Base-by-base conservation (phyloP, 306 rosid genomes). In the Vigna reflexopilosa region DNA sequence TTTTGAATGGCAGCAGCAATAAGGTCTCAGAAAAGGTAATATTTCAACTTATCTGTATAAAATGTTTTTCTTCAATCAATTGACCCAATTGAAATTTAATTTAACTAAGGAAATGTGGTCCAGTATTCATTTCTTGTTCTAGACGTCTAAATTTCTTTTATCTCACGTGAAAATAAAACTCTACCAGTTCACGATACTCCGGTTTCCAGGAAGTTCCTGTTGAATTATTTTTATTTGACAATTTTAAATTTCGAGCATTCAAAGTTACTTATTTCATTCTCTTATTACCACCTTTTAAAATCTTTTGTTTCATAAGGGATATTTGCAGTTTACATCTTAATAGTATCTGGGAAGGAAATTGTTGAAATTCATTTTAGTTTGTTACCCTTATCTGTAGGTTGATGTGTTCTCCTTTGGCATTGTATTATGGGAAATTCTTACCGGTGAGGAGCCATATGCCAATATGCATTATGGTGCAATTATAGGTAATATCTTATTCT, bases 401-500 rank as follows among this genome's bases (percentile, higher is more conserved):
- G 97, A 94, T 56, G 90, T 92, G 47, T 94, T 94, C 90, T 94
- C 98, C 51, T 94, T 94, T 69, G 98, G 98, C 45, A 92, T 94
- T 48, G 97, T 92, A 55, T 69, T 94, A 28, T 94, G 98, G 98
- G 98, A 94, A 86, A 92, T 94, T 85, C 93, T 94, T 68, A 94
- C 97, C 0, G 94, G 98, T 30, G 97, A 94, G 85, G 98, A 94
- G 87, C 98, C 98, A 5, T 94, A 94, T 58, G 98, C 97, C 78
- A 92, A 94, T 83, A 94, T 94, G 98, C 98, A 92, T 82, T 94
- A 91, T 67, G 98, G 97, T 72, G 98, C 93, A 66, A 94, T 94
- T 68, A 94, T 94, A 83, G 97, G 98, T 94, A 38, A 59, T 72
- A 70, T 56, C 70, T 67, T 47, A 59, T 20, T 20, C 59, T 70